A percentile compares a stretch with the other conserved stretches of the same genome.
phyloP scores from a whole-genome alignment of 1,284 basidiomycete genomes.

The Inonotus hispidus region DNA sequence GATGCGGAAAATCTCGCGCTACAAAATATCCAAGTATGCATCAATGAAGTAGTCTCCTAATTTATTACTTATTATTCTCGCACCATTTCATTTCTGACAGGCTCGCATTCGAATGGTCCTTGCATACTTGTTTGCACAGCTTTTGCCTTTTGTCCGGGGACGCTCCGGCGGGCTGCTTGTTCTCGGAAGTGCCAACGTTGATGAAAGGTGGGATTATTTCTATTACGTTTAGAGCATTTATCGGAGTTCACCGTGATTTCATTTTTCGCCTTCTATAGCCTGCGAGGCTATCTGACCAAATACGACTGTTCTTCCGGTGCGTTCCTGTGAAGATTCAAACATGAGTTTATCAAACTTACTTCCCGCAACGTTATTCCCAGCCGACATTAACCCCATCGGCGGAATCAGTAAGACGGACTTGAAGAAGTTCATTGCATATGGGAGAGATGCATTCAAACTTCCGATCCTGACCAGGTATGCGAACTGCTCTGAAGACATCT shows the following conservation, averaged over 20 bases:
- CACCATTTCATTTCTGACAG: slow-evolving; percentile 31
- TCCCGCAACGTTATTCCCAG: slow-evolving; percentile 33
- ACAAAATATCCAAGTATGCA: slow-evolving; percentile 88
- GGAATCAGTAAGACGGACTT: slow-evolving; percentile 97
- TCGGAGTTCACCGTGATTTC: not conserved
- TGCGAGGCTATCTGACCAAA: slow-evolving; percentile 96
- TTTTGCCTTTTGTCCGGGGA: slow-evolving; percentile 90
- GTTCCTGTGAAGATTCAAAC: slow-evolving; percentile 17
- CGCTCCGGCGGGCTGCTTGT: slow-evolving; percentile 85
- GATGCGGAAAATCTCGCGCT: slow-evolving; percentile 90
- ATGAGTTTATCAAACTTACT: not conserved
- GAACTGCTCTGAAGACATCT: not conserved
- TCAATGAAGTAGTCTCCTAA: not conserved
- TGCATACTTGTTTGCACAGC: slow-evolving; percentile 96
- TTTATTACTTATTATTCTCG: not conserved
- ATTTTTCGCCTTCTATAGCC: slow-evolving; percentile 36
- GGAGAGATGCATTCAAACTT: slow-evolving; percentile 72
- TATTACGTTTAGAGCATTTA: slow-evolving; percentile 1
- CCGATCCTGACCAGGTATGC: slow-evolving; percentile 75
- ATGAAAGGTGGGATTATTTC: slow-evolving; percentile 67
- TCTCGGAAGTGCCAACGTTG: slow-evolving; percentile 95
- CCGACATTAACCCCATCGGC: slow-evolving; percentile 98
- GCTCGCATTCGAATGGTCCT: slow-evolving; percentile 93
- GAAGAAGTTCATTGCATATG: slow-evolving; percentile 92
- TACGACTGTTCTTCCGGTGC: slow-evolving; percentile 89